phyloP scores from a whole-genome alignment of 257 asterid species.

The Capsicum baccatum region DNA sequence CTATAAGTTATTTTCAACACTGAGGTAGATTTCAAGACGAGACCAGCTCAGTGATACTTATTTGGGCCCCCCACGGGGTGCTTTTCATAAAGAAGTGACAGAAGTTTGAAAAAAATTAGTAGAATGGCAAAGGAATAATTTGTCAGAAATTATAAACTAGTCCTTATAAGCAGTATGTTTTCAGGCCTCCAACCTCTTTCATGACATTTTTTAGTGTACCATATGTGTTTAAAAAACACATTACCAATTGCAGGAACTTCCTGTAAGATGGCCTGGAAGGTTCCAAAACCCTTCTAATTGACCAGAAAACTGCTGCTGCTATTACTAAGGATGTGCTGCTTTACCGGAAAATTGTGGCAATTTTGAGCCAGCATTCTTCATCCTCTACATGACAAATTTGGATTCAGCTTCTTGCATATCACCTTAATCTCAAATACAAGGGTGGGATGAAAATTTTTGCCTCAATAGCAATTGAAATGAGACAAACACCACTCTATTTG shows the following conservation, averaged over 20 bases:
- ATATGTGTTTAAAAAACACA: not conserved
- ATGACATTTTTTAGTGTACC: not conserved
- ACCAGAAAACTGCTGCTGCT: slow-evolving; percentile 1
- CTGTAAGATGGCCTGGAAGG: not conserved
- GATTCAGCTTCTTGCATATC: not conserved
- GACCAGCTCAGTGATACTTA: not conserved
- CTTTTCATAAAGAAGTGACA: not conserved
- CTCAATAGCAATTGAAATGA: slow-evolving; percentile 10
- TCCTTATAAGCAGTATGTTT: not conserved
- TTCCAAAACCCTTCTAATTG: not conserved
- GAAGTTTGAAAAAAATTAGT: not conserved
- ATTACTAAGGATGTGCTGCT: not conserved
- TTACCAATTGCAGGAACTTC: not conserved
- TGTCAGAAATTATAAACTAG: not conserved
- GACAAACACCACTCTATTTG: too few species aligned
- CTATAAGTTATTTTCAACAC: not conserved
- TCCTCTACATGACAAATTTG: not conserved
- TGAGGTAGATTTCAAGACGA: not conserved
- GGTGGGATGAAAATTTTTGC: not conserved
- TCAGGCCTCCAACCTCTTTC: slow-evolving; percentile 12
- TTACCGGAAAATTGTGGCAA: too few species aligned
- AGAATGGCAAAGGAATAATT: not conserved
- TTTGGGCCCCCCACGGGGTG: not conserved
- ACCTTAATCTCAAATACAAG: slow-evolving; percentile 31
- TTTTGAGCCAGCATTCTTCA: too few species aligned